Evolutionary conservation across 331 rosid species (phyloP), one percentile per base, ranked within the genome.

Genomic region (Saraca asoca): DNA sequence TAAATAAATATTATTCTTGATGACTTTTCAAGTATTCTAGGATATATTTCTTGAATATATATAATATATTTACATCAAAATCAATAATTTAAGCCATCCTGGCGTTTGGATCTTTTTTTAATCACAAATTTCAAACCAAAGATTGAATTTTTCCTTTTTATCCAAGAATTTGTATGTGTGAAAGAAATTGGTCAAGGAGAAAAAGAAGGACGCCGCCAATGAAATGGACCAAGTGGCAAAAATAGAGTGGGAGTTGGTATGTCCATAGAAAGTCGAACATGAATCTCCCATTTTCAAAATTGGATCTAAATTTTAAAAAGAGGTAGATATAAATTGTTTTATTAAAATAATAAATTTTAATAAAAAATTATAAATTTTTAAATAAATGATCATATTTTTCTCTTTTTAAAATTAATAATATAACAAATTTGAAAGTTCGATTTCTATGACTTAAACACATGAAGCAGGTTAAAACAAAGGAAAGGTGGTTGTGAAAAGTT

Each of bases 201-300:
- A 11, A 45, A 31, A 44, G 49, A 54, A 5, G 38, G 38, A 17
- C 16, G 5, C 20, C 19, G 50, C 5, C 11, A 43, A 53, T 61
- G 78, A 53, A 37, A 66, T 13, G 51, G 43, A 66, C 42, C 49
- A 64, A 51, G 69, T 58, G 69, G 59, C n/a, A 49, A 63, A 41
- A 19, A 15, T 4, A 13, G 55, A 41, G 12, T 16, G 31, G 58
- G 0, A 37, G 41, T 37, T 37, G 7, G 41, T 2, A 2, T 34
- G 38, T 34, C 38, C 38, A 34, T 0, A 9, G 5, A 37, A 9
- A 37, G 41, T 24, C 12, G 0, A n/a, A n/a, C n/a, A n/a, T n/a
- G n/a, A n/a, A n/a, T n/a, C n/a, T n/a, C n/a, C n/a, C n/a, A n/a
- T n/a, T n/a, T n/a, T n/a, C n/a, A n/a, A n/a, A n/a, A n/a, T n/a